A percentile compares a stretch with the other conserved stretches of the same genome.
These are phyloP conservation scores for Pyrenophora graminea DNA, from an alignment of 2,329 filamentous ascomycete species.

Conservation along the genomic window DNA sequence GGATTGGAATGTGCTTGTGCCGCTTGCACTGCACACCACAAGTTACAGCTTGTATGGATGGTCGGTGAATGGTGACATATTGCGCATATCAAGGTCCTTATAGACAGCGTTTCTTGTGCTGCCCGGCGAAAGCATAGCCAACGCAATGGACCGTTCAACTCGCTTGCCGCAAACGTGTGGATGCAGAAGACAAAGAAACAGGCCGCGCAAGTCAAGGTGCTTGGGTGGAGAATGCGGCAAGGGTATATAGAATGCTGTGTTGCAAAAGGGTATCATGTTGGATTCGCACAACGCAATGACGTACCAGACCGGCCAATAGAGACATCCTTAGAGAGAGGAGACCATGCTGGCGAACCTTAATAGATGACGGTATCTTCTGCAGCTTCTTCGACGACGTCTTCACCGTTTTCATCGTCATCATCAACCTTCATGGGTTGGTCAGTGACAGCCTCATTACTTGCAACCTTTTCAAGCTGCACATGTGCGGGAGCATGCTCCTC, in stretches of 20 bases:
- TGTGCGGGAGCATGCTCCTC: conserved; percentile 18
- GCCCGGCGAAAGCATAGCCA: no score
- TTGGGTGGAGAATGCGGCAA: no score
- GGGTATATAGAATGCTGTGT: not conserved
- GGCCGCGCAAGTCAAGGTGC: no score
- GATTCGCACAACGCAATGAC: not conserved
- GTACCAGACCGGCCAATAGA: not conserved
- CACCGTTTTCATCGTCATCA: conserved; percentile 72
- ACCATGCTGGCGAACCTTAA: conserved; percentile 50
- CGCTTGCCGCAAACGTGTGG: no score
- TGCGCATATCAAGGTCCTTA: no score
- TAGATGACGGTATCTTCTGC: conserved; percentile 93
- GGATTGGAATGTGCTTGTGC: not conserved
- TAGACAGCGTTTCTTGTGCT: no score
- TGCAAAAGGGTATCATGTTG: not conserved
- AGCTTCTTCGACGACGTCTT: conserved; percentile 75
- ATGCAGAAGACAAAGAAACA: no score
- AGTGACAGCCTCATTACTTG: conserved; percentile 34
- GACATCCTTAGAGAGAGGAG: not conserved
- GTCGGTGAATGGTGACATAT: not conserved
- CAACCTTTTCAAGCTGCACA: conserved; percentile 21
- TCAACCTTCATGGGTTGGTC: conserved; percentile 49
- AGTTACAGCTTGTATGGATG: not conserved
- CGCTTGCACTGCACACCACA: not conserved
- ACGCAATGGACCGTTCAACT: no score